A percentile compares a stretch with the other conserved stretches of the same genome.
Conservation (phyloP, 768 basidiomycete genomes). For the Leccinellum rugosiceps region DNA sequence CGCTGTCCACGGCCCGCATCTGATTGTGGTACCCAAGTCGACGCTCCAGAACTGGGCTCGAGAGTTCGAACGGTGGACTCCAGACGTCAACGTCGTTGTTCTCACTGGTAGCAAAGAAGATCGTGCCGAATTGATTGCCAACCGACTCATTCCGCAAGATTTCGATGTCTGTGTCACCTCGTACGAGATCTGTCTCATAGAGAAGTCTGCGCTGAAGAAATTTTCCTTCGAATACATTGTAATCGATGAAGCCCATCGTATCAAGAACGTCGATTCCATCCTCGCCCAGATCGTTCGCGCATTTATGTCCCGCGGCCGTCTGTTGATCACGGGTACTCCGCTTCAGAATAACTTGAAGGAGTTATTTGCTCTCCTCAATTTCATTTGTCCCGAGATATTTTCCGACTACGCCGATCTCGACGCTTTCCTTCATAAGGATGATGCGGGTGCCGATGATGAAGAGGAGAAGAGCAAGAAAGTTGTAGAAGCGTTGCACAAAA, state of each 20-base stretch:
- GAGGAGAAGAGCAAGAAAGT: constrained; percentile 89
- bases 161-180: constrained; percentile 96
- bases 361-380: constrained; percentile 87
- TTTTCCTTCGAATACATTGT: constrained; percentile 97
- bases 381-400: constrained; percentile 96
- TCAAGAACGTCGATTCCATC: constrained; percentile 98
- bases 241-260: constrained; percentile 98
- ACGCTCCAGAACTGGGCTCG: constrained; percentile 96
- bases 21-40: constrained; percentile 97
- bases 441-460: constrained; percentile 59
- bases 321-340: constrained; percentile 96
- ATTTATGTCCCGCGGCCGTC: constrained; percentile 82
- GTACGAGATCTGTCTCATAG: constrained; percentile 96
- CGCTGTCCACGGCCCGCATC: constrained; percentile 76
- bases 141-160: constrained; percentile 76
- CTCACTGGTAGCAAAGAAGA: constrained; percentile 90
- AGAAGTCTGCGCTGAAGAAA: constrained; percentile 89
- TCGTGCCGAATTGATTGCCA: constrained; percentile 74
- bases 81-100: constrained; percentile 77
- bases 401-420: constrained; percentile 90
- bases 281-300: constrained; percentile 91
- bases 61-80: constrained; percentile 90
- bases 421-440: constrained; percentile 89
- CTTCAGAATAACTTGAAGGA: constrained; percentile 97
- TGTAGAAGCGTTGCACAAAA: constrained; percentile 96